Percentiles rank a stretch among this genome's conserved stretches.
Conservation (phyloP, 1,284 basidiomycete species). For the Psilocybe mexicana region DNA sequence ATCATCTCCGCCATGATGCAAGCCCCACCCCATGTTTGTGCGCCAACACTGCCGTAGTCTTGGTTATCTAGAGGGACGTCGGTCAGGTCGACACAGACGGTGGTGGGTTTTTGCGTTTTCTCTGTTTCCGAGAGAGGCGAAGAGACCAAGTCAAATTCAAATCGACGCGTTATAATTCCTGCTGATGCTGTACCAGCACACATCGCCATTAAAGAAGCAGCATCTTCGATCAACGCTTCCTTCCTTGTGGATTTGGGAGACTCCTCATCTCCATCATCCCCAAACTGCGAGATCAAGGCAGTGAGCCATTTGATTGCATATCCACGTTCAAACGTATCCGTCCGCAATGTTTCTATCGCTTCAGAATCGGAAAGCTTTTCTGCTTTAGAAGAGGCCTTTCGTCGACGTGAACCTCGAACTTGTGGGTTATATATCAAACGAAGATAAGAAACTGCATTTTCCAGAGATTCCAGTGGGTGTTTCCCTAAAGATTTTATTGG, state of each 20-base stretch:
- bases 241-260: not conserved
- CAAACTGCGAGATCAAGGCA: constrained; percentile 45
- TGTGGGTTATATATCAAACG: constrained; percentile 47
- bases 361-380: not conserved
- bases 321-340: constrained; percentile 67
- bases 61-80: constrained; percentile 75
- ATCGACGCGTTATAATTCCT: constrained; percentile 41
- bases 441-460: constrained; percentile 38
- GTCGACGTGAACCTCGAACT: constrained; percentile 41
- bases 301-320: constrained; percentile 75
- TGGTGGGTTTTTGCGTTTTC: not conserved
- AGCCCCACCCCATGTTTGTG: constrained; percentile 90
- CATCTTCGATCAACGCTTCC: constrained; percentile 42
- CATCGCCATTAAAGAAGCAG: constrained; percentile 64
- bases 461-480: constrained; percentile 9
- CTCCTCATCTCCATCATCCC: constrained; percentile 6
- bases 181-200: constrained; percentile 62
- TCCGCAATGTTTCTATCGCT: constrained; percentile 28
- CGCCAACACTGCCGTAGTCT: constrained; percentile 80
- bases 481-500: constrained; percentile 16
- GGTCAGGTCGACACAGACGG: constrained; percentile 51
- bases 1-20: constrained; percentile 83
- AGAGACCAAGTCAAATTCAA: constrained; percentile 29
- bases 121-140: too few relatives aligned
- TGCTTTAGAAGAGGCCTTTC: not conserved